Base-by-base conservation (phyloP, 176 grass and related monocot genomes). In the Carex pumila region DNA sequence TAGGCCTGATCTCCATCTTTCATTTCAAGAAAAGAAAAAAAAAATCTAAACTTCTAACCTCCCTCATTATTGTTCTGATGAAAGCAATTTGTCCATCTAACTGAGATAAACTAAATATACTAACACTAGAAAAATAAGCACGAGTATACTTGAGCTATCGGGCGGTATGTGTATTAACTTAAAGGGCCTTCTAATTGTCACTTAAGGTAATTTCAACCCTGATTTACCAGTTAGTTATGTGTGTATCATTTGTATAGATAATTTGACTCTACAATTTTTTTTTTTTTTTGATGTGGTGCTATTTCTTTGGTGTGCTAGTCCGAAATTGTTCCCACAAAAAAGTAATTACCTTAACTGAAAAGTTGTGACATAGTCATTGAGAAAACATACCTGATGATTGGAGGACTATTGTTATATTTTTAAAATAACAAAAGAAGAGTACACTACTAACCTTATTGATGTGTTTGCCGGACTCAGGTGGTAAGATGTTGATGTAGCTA, bases 391-490 rank as follows among this genome's bases (percentile, higher is more conserved):
- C 6, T 50, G 6, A 37, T 37, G 8, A 50, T 73, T 9, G 8
- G n/a, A 73, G 3, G 21, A 50, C n/a, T 10, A 50, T 52, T 3
- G 25, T 12, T 21, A 50, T 21, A 25, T 49, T 25, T 22, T 73
- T 10, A 73, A 66, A 73, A 52, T 12, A 73, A 25, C 41, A 52
- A 50, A 50, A 73, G 49, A n/a, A n/a, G 11, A 52, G 6, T 45
- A 49, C 13, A 49, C n/a, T 8, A 19, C 66, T 14, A 82, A 92
- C 92, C 86, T 92, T 92, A 31, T 90, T 92, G 2, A 94, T 80
- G 64, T 88, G 43, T 81, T 79, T 87, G 2, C 86, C 53, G 19
- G 88, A 76, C 55, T 87, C 81, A 0, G 56, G 15, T 29, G 88
- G 78, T 6, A 94, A 87, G 60, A 88, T 65, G 55, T 71, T 87